Evolutionary conservation across 805 yeast genomes (phyloP).

Genomic region (Nakazawaea anatomiae): DNA sequence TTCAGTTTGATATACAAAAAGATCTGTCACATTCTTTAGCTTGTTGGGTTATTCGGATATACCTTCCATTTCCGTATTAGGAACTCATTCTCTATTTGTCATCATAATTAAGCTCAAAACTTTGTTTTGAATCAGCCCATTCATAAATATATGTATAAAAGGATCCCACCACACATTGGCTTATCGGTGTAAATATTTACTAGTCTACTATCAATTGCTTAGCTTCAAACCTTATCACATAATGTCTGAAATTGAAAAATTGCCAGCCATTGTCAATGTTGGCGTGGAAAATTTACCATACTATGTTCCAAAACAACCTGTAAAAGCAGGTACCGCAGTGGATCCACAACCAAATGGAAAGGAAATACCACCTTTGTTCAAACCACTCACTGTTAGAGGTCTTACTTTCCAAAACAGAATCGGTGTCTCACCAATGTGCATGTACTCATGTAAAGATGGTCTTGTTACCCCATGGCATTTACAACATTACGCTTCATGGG

Average conservation of each 20-base stretch:
- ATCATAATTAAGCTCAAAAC: not conserved
- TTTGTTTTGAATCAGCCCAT: no score
- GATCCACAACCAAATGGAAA: conserved; percentile 11
- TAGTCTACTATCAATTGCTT: no score
- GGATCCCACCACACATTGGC: no score
- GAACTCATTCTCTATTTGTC: not conserved
- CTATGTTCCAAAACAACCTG: conserved; percentile 27
- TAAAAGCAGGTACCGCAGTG: conserved; percentile 28
- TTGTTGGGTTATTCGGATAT: not conserved
- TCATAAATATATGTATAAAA: no score
- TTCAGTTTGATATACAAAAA: no score
- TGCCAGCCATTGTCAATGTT: not conserved
- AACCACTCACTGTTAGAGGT: conserved; percentile 35
- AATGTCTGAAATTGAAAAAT: not conserved
- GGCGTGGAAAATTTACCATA: conserved; percentile 14
- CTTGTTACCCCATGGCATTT: conserved; percentile 40
- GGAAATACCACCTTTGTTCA: conserved; percentile 32
- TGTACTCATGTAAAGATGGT: conserved; percentile 38
- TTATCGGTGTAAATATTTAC: no score
- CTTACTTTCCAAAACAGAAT: conserved; percentile 41
- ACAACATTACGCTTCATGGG: conserved; percentile 42
- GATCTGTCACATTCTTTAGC: not conserved
- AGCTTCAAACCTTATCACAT: not conserved
- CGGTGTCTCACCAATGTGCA: conserved; percentile 55
- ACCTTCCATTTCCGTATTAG: no score